Base-by-base conservation (phyloP, 176 grass and related monocot species). In the Lolium rigidum region DNA sequence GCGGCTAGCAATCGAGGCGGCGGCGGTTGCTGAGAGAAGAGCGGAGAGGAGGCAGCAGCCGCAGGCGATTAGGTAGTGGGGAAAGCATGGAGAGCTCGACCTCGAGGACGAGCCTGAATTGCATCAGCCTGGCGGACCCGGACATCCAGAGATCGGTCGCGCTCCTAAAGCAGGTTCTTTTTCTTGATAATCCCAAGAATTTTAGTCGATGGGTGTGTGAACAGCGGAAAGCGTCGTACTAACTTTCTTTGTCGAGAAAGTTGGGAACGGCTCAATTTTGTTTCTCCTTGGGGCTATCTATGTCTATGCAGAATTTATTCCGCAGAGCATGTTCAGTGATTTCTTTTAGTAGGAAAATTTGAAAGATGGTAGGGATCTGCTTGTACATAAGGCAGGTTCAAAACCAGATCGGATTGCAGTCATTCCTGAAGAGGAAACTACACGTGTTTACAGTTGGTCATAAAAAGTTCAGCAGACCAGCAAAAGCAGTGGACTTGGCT, bases 131-230 rank as follows among this genome's bases (percentile, higher is more conserved):
- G 66, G 81, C 82, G 16, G 95, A 97, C 47, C 87, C 90, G 39
- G 87, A 93, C 57, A 82, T 86, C 85, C 31, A 84, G 63, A 93
- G 90, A 92, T 98, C 93, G 18, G 93, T 98, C 65, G 70, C 87
- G 9, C 91, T 98, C 72, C 93, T 95, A 85, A 98, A 95, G 78
- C 95, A 93, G 95, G 95, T 73, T 90, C 47, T 72, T 24, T 38
- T 38, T 80, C 50, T 84, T 69, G 84, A 58, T 50, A 38, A 10
- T 74, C 18, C 6, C 18, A 31, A 18, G 39, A 87, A 49, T 79
- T 51, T 15, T 51, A 28, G 26, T 51, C 22, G 0, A 3, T 60
- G 49, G 55, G 17, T 74, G 21, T 52, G 12, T 65, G 76, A 38
- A 71, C 72, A 56, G 48, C 37, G 63, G 58, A 67, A 47, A 69